Percentiles rank a stretch among this genome's conserved stretches.
These are phyloP conservation scores for Gloeophyllum trabeum DNA, from an alignment of 768 basidiomycete genomes.

Conservation along the genomic window DNA sequence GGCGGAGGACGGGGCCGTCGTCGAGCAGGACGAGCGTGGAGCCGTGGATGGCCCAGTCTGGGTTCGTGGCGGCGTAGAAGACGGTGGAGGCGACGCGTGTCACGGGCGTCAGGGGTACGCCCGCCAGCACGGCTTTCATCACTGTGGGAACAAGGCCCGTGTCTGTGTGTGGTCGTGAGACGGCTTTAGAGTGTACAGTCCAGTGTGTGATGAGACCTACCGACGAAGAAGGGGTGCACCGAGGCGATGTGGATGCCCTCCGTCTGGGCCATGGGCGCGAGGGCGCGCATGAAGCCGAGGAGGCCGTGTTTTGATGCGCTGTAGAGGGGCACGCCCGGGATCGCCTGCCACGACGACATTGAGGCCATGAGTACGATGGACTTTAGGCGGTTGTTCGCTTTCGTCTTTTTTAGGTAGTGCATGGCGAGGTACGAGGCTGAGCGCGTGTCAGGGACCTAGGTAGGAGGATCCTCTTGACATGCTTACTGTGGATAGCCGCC, in stretches of 20 bases:
- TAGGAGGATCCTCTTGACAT: neutral
- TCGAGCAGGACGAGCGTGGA: slow-evolving; percentile 36
- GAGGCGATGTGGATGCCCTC: slow-evolving; percentile 31
- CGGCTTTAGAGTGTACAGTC: neutral
- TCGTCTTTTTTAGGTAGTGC: slow-evolving; percentile 33
- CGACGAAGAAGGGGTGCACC: slow-evolving; percentile 45
- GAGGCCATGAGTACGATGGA: slow-evolving; percentile 42
- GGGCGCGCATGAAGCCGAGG: slow-evolving; percentile 39
- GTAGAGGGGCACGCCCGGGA: slow-evolving; percentile 34
- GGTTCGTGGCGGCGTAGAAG: slow-evolving; percentile 36
- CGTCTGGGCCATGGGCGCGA: slow-evolving; percentile 22
- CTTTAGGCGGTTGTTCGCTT: slow-evolving; percentile 28
- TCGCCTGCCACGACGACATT: slow-evolving; percentile 40
- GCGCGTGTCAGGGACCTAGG: neutral
- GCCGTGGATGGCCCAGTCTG: slow-evolving; percentile 31
- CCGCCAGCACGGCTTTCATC: slow-evolving; percentile 32
- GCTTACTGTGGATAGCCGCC: slow-evolving; percentile 36
- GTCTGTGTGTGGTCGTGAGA: slow-evolving; percentile 16
- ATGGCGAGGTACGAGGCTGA: slow-evolving; percentile 37
- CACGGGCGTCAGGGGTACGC: slow-evolving; percentile 36
- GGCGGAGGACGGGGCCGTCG: slow-evolving; percentile 35
- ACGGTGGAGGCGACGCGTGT: slow-evolving; percentile 39
- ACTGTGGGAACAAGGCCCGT: slow-evolving; percentile 31
- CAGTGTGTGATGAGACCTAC: slow-evolving; percentile 14
- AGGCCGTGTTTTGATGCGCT: slow-evolving; percentile 43